Percentiles rank a stretch among this genome's conserved stretches.
phyloP scores from a whole-genome alignment of 306 rosid genomes.

The Inga laurina region DNA sequence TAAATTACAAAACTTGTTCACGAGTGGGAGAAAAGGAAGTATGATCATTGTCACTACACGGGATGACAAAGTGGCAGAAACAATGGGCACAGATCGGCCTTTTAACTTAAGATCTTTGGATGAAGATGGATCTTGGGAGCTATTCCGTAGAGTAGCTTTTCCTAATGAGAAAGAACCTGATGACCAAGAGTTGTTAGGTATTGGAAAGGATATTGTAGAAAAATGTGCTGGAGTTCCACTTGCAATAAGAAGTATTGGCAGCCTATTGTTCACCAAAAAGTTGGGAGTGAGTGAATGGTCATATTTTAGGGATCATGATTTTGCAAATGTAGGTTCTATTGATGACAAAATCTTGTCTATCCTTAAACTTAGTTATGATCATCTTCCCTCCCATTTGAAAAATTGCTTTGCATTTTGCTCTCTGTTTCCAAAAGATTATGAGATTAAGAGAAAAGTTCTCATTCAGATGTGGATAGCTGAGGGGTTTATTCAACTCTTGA shows the following conservation, averaged over 20 bases:
- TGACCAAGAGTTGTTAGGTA: background rate
- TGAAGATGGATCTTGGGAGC: background rate
- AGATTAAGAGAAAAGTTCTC: background rate
- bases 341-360: background rate
- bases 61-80: background rate
- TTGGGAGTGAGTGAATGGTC: background rate
- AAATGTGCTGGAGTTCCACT: constrained; percentile 32
- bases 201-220: constrained; percentile 1
- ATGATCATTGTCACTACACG: constrained; percentile 21
- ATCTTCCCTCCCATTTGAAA: constrained; percentile 26
- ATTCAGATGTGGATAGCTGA: constrained; percentile 26
- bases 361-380: background rate
- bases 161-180: background rate
- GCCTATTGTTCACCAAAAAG: constrained; percentile 12
- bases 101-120: background rate
- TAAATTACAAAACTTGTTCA: background rate
- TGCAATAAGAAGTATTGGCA: constrained; percentile 33
- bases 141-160: constrained; percentile 5
- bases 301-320: constrained; percentile 4
- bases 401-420: constrained; percentile 28
- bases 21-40: constrained; percentile 9
- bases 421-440: constrained; percentile 19
- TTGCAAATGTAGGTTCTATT: background rate
- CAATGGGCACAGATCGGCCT: no score
- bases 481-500: background rate